Conservation (phyloP, 1,139 yeast genomes). For the Taphrina betulina region DNA sequence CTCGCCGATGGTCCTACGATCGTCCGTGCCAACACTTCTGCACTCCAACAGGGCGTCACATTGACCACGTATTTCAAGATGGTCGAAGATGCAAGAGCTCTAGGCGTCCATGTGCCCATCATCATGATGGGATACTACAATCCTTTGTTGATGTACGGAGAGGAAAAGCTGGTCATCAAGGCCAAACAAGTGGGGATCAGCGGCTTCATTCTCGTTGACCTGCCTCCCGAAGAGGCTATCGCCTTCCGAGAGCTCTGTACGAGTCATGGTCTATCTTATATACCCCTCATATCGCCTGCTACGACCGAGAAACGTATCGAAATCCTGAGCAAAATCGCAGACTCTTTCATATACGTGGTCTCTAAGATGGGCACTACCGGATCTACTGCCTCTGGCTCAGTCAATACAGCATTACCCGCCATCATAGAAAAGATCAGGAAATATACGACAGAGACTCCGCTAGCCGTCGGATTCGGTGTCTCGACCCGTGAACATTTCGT, state of each 20-base stretch:
- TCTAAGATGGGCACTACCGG: conserved; percentile 99
- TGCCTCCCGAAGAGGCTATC: conserved; percentile 97
- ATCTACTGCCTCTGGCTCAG: conserved; percentile 56
- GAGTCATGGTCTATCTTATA: conserved; percentile 61
- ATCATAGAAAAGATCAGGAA: conserved; percentile 74
- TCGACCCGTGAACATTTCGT: conserved; percentile 87
- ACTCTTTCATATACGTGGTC: conserved; percentile 91
- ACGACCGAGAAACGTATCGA: conserved; percentile 86
- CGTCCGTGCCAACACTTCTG: conserved; percentile 76
- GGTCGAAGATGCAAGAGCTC: conserved; percentile 69
- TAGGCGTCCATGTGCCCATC: conserved; percentile 84
- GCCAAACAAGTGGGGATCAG: conserved; percentile 86
- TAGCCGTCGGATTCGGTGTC: conserved; percentile 97
- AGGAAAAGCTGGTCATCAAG: conserved; percentile 72
- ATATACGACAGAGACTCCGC: conserved; percentile 70
- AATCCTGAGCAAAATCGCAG: conserved; percentile 78
- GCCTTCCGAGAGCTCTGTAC: conserved; percentile 74
- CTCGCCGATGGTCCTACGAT: conserved; percentile 98
- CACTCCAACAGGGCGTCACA: conserved; percentile 78
- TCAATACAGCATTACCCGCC: conserved; percentile 63
- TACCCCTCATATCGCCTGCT: conserved; percentile 94
- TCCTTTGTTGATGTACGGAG: conserved; percentile 89
- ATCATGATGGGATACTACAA: conserved; percentile 96
- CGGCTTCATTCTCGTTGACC: conserved; percentile 90
- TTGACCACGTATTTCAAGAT: conserved; percentile 66